Evolutionary conservation across 116 monocot genomes (phyloP).

Genomic region (Phalaenopsis hybrid): DNA sequence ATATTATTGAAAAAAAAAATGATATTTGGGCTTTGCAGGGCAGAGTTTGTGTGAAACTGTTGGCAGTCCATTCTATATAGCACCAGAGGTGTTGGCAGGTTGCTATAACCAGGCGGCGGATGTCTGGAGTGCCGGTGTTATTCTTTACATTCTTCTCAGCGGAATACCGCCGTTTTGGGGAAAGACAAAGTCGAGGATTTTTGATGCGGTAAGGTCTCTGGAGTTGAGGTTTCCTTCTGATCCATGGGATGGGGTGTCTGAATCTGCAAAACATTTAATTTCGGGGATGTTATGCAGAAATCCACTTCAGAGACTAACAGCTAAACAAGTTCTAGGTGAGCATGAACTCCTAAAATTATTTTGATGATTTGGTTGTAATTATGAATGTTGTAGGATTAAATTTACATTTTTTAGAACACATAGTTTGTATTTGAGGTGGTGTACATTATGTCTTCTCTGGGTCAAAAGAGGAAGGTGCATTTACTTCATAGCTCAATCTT

Average conservation of each 20-base stretch:
- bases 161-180: conserved; percentile 96
- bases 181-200: conserved; percentile 84
- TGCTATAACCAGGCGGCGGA: conserved; percentile 95
- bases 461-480: no score
- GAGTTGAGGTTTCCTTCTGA: conserved; percentile 69
- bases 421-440: no score
- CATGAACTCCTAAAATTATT: no score
- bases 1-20: no score
- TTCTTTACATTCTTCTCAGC: conserved; percentile 84
- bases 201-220: conserved; percentile 58
- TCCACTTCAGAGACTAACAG: conserved; percentile 47
- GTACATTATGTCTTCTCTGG: no score
- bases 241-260: conserved; percentile 56
- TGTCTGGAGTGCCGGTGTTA: conserved; percentile 91
- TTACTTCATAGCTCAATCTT: no score
- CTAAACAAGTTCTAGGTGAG: conserved; percentile 70
- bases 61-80: conserved; percentile 94
- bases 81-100: conserved; percentile 77
- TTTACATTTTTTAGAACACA: no score
- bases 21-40: conserved; percentile 29
- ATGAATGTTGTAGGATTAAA: no score
- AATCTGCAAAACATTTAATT: conserved; percentile 65
- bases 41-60: conserved; percentile 64
- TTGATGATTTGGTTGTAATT: no score
- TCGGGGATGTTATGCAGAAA: conserved; percentile 65